Evolutionary conservation across 768 basidiomycete genomes (phyloP).

Genomic region (Lactifluus pinguis): DNA sequence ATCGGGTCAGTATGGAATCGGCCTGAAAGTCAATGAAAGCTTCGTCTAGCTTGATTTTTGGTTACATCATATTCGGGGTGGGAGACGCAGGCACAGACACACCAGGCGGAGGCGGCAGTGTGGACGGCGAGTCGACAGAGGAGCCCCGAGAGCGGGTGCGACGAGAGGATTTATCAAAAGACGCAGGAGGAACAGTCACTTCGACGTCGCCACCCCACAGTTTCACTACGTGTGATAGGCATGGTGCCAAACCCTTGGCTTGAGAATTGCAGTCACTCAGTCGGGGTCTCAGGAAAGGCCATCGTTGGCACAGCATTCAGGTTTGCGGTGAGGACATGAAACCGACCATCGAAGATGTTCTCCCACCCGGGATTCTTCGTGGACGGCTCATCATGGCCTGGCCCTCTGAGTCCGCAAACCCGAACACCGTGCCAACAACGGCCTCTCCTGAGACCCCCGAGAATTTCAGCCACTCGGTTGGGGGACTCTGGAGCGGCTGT

Average conservation of each 20-base stretch:
- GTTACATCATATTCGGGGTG: conserved; percentile 33
- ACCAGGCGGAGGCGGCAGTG: neutral
- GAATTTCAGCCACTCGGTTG: too few relatives aligned
- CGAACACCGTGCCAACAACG: conserved; percentile 22
- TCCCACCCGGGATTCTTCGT: too few relatives aligned
- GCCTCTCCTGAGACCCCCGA: conserved; percentile 24
- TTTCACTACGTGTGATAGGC: conserved; percentile 34
- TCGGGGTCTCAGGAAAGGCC: conserved; percentile 25
- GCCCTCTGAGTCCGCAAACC: neutral
- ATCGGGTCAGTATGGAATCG: conserved; percentile 70
- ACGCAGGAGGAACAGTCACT: conserved; percentile 32
- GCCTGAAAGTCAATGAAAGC: conserved; percentile 80
- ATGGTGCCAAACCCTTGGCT: conserved; percentile 47
- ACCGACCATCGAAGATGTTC: too few relatives aligned
- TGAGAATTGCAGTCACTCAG: conserved; percentile 66
- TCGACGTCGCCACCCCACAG: conserved; percentile 55
- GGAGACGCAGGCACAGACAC: neutral
- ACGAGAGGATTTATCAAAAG: conserved; percentile 28
- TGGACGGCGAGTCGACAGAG: conserved; percentile 20
- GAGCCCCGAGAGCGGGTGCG: conserved; percentile 20
- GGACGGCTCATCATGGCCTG: too few relatives aligned
- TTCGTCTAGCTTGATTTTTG: conserved; percentile 56
- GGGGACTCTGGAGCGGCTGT: conserved; percentile 18
- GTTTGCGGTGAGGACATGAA: conserved; percentile 22
- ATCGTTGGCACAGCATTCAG: conserved; percentile 24